Conservation (phyloP, 805 yeast species). For the Wickerhamomyces silvicola region DNA sequence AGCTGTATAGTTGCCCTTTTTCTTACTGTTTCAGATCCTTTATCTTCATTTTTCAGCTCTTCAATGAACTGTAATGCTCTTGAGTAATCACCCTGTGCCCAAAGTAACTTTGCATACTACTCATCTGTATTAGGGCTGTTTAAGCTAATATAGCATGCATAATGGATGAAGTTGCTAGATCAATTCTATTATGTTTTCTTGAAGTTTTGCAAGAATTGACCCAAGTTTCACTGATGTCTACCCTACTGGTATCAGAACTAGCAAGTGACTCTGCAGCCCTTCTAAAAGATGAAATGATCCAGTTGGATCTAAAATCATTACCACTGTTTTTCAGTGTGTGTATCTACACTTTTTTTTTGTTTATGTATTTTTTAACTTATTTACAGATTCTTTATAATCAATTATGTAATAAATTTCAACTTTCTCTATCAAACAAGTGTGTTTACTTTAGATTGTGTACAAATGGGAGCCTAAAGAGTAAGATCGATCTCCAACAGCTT, state of each 20-base stretch:
- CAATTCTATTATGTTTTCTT: constrained; percentile 60
- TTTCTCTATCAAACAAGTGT: too few relatives aligned
- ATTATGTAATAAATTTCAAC: too few relatives aligned
- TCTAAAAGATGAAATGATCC: constrained; percentile 55
- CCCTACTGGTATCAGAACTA: constrained; percentile 13
- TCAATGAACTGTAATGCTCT: constrained; percentile 69
- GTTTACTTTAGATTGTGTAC: too few relatives aligned
- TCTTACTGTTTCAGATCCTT: constrained; percentile 9
- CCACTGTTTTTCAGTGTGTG: constrained; percentile 32
- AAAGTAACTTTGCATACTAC: constrained; percentile 74
- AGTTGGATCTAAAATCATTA: constrained; percentile 51
- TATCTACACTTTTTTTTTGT: too few relatives aligned
- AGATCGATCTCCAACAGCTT: too few relatives aligned
- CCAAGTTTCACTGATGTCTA: constrained; percentile 44
- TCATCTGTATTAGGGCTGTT: constrained; percentile 44
- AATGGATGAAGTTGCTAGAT: constrained; percentile 63
- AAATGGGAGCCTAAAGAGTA: too few relatives aligned
- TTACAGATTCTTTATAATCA: too few relatives aligned
- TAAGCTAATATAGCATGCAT: constrained; percentile 44
- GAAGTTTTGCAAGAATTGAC: constrained; percentile 58
- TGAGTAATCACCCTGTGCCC: constrained; percentile 86
- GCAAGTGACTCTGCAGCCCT: constrained; percentile 36
- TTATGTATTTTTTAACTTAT: too few relatives aligned
- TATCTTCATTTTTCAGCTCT: constrained; percentile 25
- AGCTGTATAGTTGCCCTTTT: constrained; percentile 45